phyloP scores from a whole-genome alignment of 2,329 filamentous ascomycete species.

The Emmonsia crescens region DNA sequence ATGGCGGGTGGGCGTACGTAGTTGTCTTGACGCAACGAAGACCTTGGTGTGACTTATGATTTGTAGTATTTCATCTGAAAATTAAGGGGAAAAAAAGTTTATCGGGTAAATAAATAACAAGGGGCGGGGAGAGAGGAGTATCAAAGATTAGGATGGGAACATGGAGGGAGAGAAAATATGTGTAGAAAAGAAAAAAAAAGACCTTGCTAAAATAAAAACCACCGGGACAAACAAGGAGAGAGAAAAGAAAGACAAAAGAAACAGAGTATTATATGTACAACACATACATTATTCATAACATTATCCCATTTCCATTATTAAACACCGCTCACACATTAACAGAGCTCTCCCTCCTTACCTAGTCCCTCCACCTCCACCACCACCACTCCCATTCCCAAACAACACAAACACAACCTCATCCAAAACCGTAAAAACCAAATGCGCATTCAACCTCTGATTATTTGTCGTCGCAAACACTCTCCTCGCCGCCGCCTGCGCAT shows the following conservation, averaged over 20 bases:
- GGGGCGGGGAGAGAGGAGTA: too few species aligned
- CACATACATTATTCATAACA: neutral
- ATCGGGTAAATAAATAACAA: too few species aligned
- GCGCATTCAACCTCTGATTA: conserved; percentile 73
- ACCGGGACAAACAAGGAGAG: too few species aligned
- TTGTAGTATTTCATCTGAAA: too few species aligned
- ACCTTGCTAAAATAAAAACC: too few species aligned
- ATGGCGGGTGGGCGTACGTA: too few species aligned
- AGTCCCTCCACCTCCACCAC: neutral
- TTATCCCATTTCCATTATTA: neutral
- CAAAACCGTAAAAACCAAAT: conserved; percentile 59
- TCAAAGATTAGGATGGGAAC: too few species aligned
- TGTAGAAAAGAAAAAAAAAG: too few species aligned
- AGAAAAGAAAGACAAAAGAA: neutral
- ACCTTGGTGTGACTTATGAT: too few species aligned
- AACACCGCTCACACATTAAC: too few species aligned
- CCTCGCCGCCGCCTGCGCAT: conserved; percentile 81
- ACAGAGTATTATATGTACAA: neutral
- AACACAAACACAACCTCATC: conserved; percentile 59
- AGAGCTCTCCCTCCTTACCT: neutral
- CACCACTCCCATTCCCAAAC: conserved; percentile 36
- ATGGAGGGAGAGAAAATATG: neutral
- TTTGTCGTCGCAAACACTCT: conserved; percentile 86
- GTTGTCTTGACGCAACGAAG: too few species aligned
- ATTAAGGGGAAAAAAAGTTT: too few species aligned